Evolutionary conservation across 2,329 filamentous ascomycete genomes (phyloP), one percentile per base, ranked within the genome.

Genomic region (Orbilia brochopaga): DNA sequence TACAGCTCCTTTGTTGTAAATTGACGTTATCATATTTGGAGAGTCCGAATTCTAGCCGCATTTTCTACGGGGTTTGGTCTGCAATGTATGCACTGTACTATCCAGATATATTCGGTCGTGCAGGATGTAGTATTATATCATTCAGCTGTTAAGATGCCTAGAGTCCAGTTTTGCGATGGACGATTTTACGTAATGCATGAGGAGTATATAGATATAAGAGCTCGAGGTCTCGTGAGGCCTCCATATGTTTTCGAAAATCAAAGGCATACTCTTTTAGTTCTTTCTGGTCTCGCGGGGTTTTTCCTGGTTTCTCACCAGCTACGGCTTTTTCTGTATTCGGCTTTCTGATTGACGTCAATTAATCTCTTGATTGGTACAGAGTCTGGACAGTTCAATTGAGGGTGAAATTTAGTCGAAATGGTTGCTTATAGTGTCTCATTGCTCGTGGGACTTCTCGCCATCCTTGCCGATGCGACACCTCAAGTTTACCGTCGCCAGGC

Each of bases 401-500:
- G 3, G 4, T 3, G 3, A 32, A 32, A 32, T 32, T 8, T 42
- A 13, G 37, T 2, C 5, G 15, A 17, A 42, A 42, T 42, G 37
- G 13, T 42, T 42, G 37, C 37, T 3, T 42, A 13, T 42, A 42
- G 11, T 6, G 3, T 51, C 15, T 51, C 6, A 6, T 3, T 51
- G 2, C 19, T 51, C 6, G 46, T 51, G 46, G 46, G 46, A 51
- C 46, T 51, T 23, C 46, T 51, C 8, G 17, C 46, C 46, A 19
- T 15, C 15, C 15, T 51, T 51, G 46, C 11, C 17, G 46, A 51
- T 6, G 23, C 46, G 46, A 19, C 19, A 19, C 46, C 17, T 15
- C n/a, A 17, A 27, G 21, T 51, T n/a, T 27, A 51, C 23, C 46
- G 17, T 51, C 46, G 19, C 19, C 46, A 51, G 46, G 46, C 6